Evolutionary conservation across 2,329 filamentous ascomycete species (phyloP), one percentile per base, ranked within the genome.

Genomic region (Colletotrichum sp.): DNA sequence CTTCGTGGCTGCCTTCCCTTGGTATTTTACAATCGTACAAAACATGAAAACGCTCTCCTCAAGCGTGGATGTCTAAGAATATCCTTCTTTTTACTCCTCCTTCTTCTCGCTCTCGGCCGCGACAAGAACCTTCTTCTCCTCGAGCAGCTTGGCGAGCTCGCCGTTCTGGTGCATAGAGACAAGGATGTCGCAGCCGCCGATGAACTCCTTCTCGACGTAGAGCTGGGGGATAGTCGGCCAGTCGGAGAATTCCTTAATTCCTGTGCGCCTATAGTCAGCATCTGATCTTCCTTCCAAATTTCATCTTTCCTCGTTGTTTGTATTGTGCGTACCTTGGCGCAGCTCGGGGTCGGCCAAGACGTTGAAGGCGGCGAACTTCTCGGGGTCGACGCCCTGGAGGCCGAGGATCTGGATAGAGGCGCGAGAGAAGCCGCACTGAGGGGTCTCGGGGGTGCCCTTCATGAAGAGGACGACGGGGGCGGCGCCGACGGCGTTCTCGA

Each of bases 141-240:
- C 95, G 66, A 99, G 89, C 84, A 99, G 86, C 89, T 98, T 98
- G 10, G 96, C 95, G 81, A 99, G 87, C 80, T 98, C 96, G 32
- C 97, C 97, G 82, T 95, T 98, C 87, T 98, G 95, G 88, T 99
- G 96, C 97, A 99, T 99, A 4, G 94, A 94, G 84, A 99, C 94
- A 80, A 99, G 86, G 79, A 99, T 99, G 85, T 99, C 97, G 84
- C 96, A 98, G n/a, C 97, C 97, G 71, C 97, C 97, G 63, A 99
- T 90, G 84, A 99, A 99, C 84, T 99, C 96, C 87, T 96, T 96
- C 78, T 98, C 92, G 68, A 99, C 90, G 86, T 99, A 99, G 21
- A 99, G 90, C 86, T 99, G 97, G 8, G 97, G 97, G 84, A 99
- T 99, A 24, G 97, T 99, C 16, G 97, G 97, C 97, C 97, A 99